Percentiles rank a stretch among this genome's conserved stretches.
phyloP scores from a whole-genome alignment of 2,329 filamentous ascomycete species.

The Penicillium sp. region DNA sequence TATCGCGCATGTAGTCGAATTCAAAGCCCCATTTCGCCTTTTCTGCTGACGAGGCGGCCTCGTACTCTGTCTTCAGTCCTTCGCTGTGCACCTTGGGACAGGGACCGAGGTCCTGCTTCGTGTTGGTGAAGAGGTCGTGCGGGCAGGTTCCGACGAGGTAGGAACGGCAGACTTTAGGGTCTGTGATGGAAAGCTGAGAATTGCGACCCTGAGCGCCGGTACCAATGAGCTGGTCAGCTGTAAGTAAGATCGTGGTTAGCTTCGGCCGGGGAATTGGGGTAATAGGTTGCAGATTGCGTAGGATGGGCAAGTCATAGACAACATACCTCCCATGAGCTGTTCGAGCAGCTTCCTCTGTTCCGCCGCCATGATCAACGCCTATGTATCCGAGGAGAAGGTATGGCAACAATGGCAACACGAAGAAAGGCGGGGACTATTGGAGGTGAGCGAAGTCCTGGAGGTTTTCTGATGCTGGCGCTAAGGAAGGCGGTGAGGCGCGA shows the following conservation, averaged over 20 bases:
- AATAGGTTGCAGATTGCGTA: slow-evolving; percentile 8
- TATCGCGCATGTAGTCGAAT: slow-evolving; percentile 92
- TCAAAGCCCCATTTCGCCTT: slow-evolving; percentile 82
- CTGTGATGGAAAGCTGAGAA: slow-evolving; percentile 79
- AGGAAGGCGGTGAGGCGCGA: slow-evolving; percentile 24
- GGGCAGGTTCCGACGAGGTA: slow-evolving; percentile 92
- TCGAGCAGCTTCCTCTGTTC: slow-evolving; percentile 98
- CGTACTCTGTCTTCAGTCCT: slow-evolving; percentile 82
- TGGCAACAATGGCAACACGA: slow-evolving; percentile 4
- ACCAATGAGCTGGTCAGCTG: slow-evolving; percentile 68
- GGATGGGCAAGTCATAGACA: not conserved
- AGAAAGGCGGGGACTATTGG: slow-evolving; percentile 5
- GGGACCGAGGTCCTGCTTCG: slow-evolving; percentile 90
- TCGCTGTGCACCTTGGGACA: slow-evolving; percentile 88
- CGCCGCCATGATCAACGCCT: slow-evolving; percentile 66
- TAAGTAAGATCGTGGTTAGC: slow-evolving; percentile 26
- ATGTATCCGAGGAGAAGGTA: slow-evolving; percentile 3
- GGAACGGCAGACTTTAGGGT: slow-evolving; percentile 90
- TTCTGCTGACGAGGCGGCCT: slow-evolving; percentile 64
- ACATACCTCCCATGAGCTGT: slow-evolving; percentile 66
- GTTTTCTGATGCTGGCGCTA: slow-evolving; percentile 20
- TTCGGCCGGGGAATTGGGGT: slow-evolving; percentile 9
- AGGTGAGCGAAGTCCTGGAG: slow-evolving; percentile 12
- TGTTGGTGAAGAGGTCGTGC: slow-evolving; percentile 99
- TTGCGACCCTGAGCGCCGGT: slow-evolving; percentile 67